A percentile compares a stretch with the other conserved stretches of the same genome.
Conservation (phyloP, 1,284 basidiomycete genomes). For the Xerocomus cyaneibrunnescens region DNA sequence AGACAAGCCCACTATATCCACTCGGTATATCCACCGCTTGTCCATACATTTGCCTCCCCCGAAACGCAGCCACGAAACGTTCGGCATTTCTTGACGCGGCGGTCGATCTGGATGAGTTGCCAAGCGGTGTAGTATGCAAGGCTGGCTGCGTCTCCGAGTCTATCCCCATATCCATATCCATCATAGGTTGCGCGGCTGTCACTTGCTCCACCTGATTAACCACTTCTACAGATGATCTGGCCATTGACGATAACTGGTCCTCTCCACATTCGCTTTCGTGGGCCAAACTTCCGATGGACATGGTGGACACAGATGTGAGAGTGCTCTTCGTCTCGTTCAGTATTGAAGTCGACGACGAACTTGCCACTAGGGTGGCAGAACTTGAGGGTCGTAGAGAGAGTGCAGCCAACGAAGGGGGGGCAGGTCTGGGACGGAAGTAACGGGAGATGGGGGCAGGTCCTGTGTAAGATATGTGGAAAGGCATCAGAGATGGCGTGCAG, state of each 20-base stretch:
- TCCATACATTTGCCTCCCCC: constrained; percentile 69
- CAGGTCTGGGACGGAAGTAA: constrained; percentile 60
- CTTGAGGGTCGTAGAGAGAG: constrained; percentile 3
- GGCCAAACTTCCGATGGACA: background rate
- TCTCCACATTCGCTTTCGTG: background rate
- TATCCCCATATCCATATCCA: background rate
- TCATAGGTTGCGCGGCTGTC: background rate
- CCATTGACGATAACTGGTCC: background rate
- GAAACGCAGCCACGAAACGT: constrained; percentile 63
- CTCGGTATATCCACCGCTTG: constrained; percentile 57
- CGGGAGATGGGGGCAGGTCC: constrained; percentile 72
- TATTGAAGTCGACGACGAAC: constrained; percentile 11
- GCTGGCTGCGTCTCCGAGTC: constrained; percentile 16
- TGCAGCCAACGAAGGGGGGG: constrained; percentile 27
- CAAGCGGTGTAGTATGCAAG: background rate
- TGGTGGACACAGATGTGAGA: constrained; percentile 4
- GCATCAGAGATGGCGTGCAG: constrained; percentile 68
- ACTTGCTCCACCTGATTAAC: background rate
- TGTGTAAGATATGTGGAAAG: constrained; percentile 70
- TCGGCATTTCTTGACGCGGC: background rate
- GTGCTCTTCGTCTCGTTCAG: constrained; percentile 7
- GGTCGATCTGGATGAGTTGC: background rate
- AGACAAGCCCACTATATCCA: constrained; percentile 67
- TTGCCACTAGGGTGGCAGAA: constrained; percentile 17
- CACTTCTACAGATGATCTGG: background rate